phyloP scores from a whole-genome alignment of 2,329 filamentous ascomycete genomes.

The Byssothecium circinans region DNA sequence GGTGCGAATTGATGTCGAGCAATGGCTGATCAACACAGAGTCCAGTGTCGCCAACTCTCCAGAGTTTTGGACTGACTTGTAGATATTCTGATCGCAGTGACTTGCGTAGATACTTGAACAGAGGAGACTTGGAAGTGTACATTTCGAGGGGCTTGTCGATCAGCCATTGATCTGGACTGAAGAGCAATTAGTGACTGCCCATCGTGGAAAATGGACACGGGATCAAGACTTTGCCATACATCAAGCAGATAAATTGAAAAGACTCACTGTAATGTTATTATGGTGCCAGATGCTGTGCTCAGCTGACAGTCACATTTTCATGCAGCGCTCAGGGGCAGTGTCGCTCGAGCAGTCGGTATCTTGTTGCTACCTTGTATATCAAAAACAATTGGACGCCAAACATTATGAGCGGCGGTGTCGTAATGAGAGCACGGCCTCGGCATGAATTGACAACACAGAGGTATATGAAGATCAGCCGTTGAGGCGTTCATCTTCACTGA shows the following conservation, averaged over 20 bases:
- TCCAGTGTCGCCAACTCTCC: background rate
- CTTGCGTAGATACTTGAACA: background rate
- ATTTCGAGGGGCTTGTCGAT: too few relatives aligned
- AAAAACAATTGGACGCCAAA: conserved; percentile 23
- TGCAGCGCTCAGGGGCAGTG: conserved; percentile 34
- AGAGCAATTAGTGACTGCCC: conserved; percentile 11
- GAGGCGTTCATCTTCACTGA: conserved; percentile 8
- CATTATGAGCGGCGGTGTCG: conserved; percentile 9
- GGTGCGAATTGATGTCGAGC: background rate
- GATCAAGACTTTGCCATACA: conserved; percentile 11
- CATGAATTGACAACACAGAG: conserved; percentile 5
- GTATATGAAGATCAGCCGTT: conserved; percentile 4
- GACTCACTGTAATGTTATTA: conserved; percentile 23
- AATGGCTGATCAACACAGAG: background rate
- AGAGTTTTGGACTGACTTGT: background rate
- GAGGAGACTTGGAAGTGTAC: too few relatives aligned
- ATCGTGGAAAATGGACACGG: conserved; percentile 12
- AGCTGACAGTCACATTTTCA: conserved; percentile 37
- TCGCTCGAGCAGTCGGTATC: conserved; percentile 1
- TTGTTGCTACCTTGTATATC: conserved; percentile 6
- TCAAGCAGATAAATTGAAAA: conserved; percentile 22
- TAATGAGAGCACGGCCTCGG: conserved; percentile 22
- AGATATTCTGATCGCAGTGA: too few relatives aligned
- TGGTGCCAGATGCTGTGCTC: conserved; percentile 30
- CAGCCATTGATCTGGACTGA: background rate